phyloP scores from a whole-genome alignment of 352 stramenopile species.

The Peronospora farinosa region DNA sequence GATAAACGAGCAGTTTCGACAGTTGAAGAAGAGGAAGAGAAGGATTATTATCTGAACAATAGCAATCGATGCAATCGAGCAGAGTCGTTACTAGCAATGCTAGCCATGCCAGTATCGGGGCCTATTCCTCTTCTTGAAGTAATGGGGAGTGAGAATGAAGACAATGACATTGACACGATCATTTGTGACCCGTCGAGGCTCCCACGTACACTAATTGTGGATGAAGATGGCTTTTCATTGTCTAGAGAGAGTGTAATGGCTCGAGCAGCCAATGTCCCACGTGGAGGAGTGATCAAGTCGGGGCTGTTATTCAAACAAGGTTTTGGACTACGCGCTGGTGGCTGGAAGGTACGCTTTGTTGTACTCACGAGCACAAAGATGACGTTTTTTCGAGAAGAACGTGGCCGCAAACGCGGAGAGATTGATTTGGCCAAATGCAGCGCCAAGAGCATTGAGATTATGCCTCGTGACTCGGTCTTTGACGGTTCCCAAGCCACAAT shows the following conservation, averaged over 20 bases:
- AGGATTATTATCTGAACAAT: slow-evolving; percentile 7
- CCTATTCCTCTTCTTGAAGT: slow-evolving; percentile 42
- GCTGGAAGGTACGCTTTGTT: slow-evolving; percentile 77
- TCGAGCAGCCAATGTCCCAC: slow-evolving; percentile 33
- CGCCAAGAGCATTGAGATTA: slow-evolving; percentile 70
- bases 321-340: slow-evolving; percentile 43
- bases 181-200: slow-evolving; percentile 48
- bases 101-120: slow-evolving; percentile 35
- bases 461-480: slow-evolving; percentile 76
- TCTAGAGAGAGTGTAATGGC: slow-evolving; percentile 48
- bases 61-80: slow-evolving; percentile 22
- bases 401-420: slow-evolving; percentile 59
- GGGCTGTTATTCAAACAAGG: slow-evolving; percentile 73
- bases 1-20: slow-evolving; percentile 14
- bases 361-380: slow-evolving; percentile 61
- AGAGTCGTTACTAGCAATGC: slow-evolving; percentile 22
- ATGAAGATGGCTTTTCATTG: slow-evolving; percentile 58
- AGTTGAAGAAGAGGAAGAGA: slow-evolving; percentile 28
- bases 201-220: slow-evolving; percentile 55
- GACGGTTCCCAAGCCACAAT: slow-evolving; percentile 67
- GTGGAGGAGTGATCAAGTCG: slow-evolving; percentile 52
- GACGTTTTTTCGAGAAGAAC: slow-evolving; percentile 65
- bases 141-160: slow-evolving; percentile 37
- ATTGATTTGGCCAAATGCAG: slow-evolving; percentile 65
- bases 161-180: slow-evolving; percentile 60